Percentiles rank a stretch among this genome's conserved stretches.
phyloP scores from a whole-genome alignment of 768 basidiomycete species.

The Tephrocybe sp. region DNA sequence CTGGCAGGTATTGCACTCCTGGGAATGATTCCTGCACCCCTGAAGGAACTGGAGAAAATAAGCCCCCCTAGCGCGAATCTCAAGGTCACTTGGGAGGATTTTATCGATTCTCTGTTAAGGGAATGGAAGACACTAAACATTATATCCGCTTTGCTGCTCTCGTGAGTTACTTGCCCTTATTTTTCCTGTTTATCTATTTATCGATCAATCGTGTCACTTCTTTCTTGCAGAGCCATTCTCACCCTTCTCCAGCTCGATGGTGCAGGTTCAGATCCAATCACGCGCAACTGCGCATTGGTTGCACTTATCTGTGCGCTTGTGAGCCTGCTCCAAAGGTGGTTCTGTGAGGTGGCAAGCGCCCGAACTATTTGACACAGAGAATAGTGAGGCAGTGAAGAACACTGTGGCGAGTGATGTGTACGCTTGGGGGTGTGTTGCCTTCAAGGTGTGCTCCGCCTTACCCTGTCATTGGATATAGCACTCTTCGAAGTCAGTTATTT shows the following conservation, averaged over 20 bases:
- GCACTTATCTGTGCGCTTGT: constrained; percentile 55
- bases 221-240: constrained; percentile 17
- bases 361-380: background rate
- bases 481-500: background rate
- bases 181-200: background rate
- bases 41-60: constrained; percentile 23
- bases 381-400: background rate
- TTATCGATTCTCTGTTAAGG: constrained; percentile 18
- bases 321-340: constrained; percentile 39
- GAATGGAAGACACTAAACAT: constrained; percentile 21
- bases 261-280: constrained; percentile 47
- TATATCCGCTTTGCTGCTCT: constrained; percentile 18
- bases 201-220: no score
- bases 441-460: background rate
- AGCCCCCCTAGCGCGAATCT: constrained; percentile 37
- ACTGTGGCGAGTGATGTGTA: background rate
- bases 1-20: constrained; percentile 51
- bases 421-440: no score
- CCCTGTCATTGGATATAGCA: background rate
- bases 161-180: constrained; percentile 10
- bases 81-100: constrained; percentile 32
- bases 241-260: constrained; percentile 19
- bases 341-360: no score
- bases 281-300: constrained; percentile 46
- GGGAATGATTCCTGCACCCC: constrained; percentile 22